Evolutionary conservation across 306 rosid genomes (phyloP), one percentile per base, ranked within the genome.

Genomic region (Glycine soja): DNA sequence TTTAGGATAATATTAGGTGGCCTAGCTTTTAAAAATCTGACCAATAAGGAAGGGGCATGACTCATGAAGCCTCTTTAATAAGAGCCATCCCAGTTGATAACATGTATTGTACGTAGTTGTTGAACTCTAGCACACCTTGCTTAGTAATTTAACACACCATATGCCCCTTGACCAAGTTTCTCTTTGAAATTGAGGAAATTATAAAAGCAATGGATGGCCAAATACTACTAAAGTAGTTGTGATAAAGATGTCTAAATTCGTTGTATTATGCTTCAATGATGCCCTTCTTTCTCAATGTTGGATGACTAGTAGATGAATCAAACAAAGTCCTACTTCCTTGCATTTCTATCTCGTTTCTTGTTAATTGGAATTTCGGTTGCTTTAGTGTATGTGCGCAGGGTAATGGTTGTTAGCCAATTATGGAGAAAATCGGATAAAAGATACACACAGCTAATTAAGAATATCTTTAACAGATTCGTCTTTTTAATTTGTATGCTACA

Each of bases 391-490:
- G 53, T 15, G 30, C 2, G 13, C 4, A 24, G n/a, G 13, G 38
- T 73, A 16, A 64, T 34, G 47, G 76, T 77, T 45, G 82, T 73
- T 42, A 45, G 45, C 66, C 75, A 77, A 87, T 87, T 40, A 84
- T 84, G 88, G 63, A 70, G 80, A 77, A 78, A 79, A 86, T 85
- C 89, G 8, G 72, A 72, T 36, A 18, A 66, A 24, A 81, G 91
- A 88, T 83, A 48, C 72, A 86, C 76, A 85, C 87, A 88, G 90
- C 91, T 86, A 87, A 87, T 51, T 88, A 72, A 80, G 93, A 83
- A 87, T 89, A 90, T 80, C 91, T 87, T 90, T 90, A 83, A 43
- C 59, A 53, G 89, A 87, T 80, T 81, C 86, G 66, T 48, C 13
- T 75, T 52, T 24, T 1, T 24, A 24, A 24, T 24, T 24, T 80